Conservation (phyloP, 192 early-diverging fungal genomes). For the Coemansia sp. region DNA sequence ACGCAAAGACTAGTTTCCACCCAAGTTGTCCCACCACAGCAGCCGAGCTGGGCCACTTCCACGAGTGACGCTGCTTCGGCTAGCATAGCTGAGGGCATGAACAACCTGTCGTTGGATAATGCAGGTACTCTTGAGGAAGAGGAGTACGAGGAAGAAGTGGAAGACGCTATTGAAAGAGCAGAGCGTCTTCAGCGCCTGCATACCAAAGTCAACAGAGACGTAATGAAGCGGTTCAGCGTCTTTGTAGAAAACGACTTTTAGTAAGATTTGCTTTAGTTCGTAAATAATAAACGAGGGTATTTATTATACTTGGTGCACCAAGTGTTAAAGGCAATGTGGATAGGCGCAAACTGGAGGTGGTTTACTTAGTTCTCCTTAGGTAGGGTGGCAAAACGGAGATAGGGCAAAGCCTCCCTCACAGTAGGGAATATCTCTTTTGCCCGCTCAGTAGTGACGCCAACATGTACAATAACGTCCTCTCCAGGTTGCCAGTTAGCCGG, state of each 20-base stretch:
- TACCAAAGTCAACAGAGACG: background rate
- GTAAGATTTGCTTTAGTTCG: background rate
- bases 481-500: constrained; percentile 91
- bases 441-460: constrained; percentile 76
- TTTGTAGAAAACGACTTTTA: background rate
- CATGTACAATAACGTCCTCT: constrained; percentile 90
- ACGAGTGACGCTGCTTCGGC: background rate
- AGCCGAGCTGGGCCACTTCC: constrained; percentile 44
- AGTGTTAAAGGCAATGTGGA: too few relatives aligned
- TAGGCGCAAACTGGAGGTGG: too few relatives aligned
- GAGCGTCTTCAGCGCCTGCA: background rate
- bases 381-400: constrained; percentile 66
- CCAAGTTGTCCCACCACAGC: constrained; percentile 63
- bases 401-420: constrained; percentile 78
- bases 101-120: background rate
- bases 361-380: constrained; percentile 14
- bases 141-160: background rate
- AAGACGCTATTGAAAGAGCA: background rate
- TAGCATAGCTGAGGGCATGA: background rate
- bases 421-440: constrained; percentile 84
- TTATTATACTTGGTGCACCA: background rate
- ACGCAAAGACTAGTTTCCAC: constrained; percentile 55
- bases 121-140: background rate
- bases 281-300: background rate
- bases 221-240: background rate